These are phyloP conservation scores for Camellia lanceoleosa DNA, from an alignment of 148 eudicot genomes.

Conservation along the genomic window DNA sequence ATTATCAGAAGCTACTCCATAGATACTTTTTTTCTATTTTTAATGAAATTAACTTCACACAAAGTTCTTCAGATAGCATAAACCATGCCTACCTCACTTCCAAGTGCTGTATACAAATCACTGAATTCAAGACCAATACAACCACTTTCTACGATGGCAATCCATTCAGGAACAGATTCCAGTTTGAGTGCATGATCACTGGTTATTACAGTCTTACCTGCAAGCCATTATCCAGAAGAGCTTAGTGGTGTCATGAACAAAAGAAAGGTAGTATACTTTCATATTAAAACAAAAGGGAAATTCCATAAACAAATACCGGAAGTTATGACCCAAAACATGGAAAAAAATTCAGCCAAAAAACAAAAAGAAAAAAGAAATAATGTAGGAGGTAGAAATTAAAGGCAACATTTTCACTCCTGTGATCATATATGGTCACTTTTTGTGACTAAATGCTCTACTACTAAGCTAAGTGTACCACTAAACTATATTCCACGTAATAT, in stretches of 20 bases:
- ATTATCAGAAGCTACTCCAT: background rate
- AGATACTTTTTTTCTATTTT: background rate
- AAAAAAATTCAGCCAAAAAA: background rate
- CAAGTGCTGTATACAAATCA: slow-evolving; percentile 99
- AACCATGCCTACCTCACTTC: slow-evolving; percentile 79
- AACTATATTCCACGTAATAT: background rate
- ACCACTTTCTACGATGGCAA: slow-evolving; percentile 98
- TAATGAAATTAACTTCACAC: slow-evolving; percentile 10
- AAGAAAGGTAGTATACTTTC: background rate
- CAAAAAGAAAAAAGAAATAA: background rate
- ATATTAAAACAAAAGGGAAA: background rate
- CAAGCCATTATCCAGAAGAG: slow-evolving; percentile 21
- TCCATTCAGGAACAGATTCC: slow-evolving; percentile 98
- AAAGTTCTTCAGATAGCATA: background rate
- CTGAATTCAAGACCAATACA: slow-evolving; percentile 99
- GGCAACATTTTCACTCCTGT: background rate
- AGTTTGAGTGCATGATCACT: slow-evolving; percentile 99
- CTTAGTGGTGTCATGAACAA: background rate
- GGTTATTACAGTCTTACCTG: slow-evolving; percentile 97
- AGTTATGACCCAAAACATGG: slow-evolving; percentile 1
- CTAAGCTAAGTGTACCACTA: background rate
- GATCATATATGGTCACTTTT: slow-evolving; percentile 3
- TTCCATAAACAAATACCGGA: background rate
- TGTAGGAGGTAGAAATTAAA: background rate
- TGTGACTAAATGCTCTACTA: background rate